Percentiles rank a stretch among this genome's conserved stretches.
Evolutionary conservation across 345 rosid species (phyloP).

Genomic region (Nasturtium officinale): DNA sequence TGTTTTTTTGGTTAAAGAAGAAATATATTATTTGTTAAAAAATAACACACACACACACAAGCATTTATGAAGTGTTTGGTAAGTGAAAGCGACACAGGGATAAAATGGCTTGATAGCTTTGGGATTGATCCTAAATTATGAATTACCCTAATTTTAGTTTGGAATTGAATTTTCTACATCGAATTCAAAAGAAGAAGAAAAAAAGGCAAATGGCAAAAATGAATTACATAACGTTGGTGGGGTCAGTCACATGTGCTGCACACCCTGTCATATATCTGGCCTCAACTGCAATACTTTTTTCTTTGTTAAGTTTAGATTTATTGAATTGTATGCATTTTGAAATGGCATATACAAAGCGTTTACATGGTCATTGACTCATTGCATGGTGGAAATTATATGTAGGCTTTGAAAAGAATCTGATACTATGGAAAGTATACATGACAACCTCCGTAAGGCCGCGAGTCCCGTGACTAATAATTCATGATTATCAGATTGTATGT

Average conservation of each 20-base stretch:
- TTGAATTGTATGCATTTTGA: slow-evolving; percentile 1
- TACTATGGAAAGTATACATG: neutral
- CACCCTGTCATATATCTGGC: no score
- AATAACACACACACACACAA: no score
- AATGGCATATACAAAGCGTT: slow-evolving; percentile 1
- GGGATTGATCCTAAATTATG: slow-evolving; percentile 15
- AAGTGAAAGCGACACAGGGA: slow-evolving; percentile 11
- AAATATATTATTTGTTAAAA: slow-evolving; percentile 19
- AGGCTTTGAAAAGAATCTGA: neutral
- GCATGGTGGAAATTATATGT: neutral
- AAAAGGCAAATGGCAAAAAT: slow-evolving; percentile 5
- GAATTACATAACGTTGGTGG: slow-evolving; percentile 27
- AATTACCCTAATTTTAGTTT: neutral
- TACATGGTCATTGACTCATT: neutral
- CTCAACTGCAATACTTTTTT: slow-evolving; percentile 15
- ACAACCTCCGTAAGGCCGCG: neutral
- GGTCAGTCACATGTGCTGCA: slow-evolving; percentile 46
- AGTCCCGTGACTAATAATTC: neutral
- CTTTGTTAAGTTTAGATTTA: slow-evolving; percentile 11
- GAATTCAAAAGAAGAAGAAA: neutral
- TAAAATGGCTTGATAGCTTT: neutral
- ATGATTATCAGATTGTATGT: neutral
- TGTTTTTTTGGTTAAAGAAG: neutral
- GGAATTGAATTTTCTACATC: neutral
- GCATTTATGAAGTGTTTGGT: slow-evolving; percentile 2